Base-by-base conservation (phyloP, 352 stramenopile genomes). In the Phytophthora pinifolia region DNA sequence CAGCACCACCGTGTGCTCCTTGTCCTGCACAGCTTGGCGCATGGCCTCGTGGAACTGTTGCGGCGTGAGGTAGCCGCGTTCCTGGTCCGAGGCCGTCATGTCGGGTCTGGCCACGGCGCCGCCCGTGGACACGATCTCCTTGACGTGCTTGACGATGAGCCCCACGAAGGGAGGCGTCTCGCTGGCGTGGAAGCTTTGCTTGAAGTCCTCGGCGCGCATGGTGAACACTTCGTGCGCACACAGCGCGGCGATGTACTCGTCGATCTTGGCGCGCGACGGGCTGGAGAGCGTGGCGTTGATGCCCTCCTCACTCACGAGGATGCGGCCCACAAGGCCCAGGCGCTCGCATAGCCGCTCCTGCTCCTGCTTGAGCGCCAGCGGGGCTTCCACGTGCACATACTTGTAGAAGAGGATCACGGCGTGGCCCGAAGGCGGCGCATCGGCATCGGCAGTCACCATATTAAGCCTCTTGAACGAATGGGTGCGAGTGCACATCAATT, bases 211-310 rank as follows among this genome's bases (percentile, higher is more conserved):
- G 6, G 57, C 10, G 25, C 46, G 63, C 76, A 87, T 88, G 13
- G 65, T 53, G 25, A 88, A 79, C 22, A 73, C 58, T 39, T 72
- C 59, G 57, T 87, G 74, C 4, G 39, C 36, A 52, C 72, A 76
- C 59, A 90, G 74, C 48, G 68, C 76, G 10, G 60, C 50, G 18
- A 86, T 80, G 60, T 94, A 94, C 65, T 80, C 67, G 47, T 89
- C 75, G 46, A 94, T 67, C 9, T 63, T 47, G 12, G 53, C 48
- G 2, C 64, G 58, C 15, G 51, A 69, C 13, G 74, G 33, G 45
- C 77, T 83, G 30, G 71, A 81, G 30, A 94, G 76, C 54, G 83
- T 92, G 36, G 82, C 83, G 64, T 94, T 94, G 62, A 94, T 86
- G 53, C 83, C 83, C 63, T 94, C 83, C n/a, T 82, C 67, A 46